Base-by-base conservation (phyloP, 176 grass and related monocot genomes). In the Ananas comosus region DNA sequence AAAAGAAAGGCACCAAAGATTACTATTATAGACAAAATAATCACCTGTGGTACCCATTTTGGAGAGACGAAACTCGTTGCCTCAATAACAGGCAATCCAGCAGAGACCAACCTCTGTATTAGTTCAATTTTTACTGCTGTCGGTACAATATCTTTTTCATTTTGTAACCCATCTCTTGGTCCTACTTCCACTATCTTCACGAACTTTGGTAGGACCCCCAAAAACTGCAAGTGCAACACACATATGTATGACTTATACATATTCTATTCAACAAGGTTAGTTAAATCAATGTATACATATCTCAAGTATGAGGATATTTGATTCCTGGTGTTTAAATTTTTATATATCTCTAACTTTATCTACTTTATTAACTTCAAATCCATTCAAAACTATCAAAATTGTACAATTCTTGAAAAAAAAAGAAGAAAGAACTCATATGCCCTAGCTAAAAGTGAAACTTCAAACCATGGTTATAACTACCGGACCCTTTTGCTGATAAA, bases 21-120 rank as follows among this genome's bases (percentile, higher is more conserved):
- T 61, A 61, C 22, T 10, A 22, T 18, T 21, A n/a, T 61, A 7
- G n/a, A 8, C n/a, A 61, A 58, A 17, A 49, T 48, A 25, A 53
- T 70, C 88, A 96, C 92, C 92, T 96, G 88, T 24, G 86, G 88
- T 48, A 96, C 88, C 92, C 88, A 96, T 83, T 96, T 96, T 73
- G 88, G 92, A 73, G 92, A 96, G 27, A 91, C 83, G 16, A 96
- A 96, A 77, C 92, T 96, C 53, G 88, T 91, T 33, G 88, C 88
- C 81, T 96, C 92, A 75, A 96, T 66, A 71, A 87, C 86, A n/a
- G 86, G 66, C 74, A 96, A 83, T 70, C 88, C 92, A 63, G 88
- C 81, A 51, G 72, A 56, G 42, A 85, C 88, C 79, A 96, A 61
- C 68, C 72, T 91, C 54, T 56, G 47, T 80, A 96, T 89, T 33